A percentile compares a stretch with the other conserved stretches of the same genome.
phyloP scores from a whole-genome alignment of 768 basidiomycete genomes.

The Postia placenta region DNA sequence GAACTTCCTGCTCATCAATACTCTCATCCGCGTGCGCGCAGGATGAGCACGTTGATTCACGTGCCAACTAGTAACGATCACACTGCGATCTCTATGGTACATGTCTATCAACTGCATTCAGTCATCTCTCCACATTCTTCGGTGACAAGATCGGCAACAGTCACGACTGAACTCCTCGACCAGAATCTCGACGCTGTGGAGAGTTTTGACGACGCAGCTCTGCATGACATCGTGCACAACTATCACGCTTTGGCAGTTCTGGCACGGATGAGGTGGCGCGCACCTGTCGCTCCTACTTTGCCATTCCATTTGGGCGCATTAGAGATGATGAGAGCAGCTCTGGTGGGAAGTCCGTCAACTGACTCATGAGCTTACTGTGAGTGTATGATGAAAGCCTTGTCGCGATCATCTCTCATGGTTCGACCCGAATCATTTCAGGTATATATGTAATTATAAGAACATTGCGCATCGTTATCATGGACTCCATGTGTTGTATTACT shows the following conservation, averaged over 20 bases:
- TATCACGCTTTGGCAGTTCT: slow-evolving; percentile 68
- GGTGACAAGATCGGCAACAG: neutral
- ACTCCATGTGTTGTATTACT: too few relatives aligned
- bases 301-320: slow-evolving; percentile 75
- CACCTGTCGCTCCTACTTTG: slow-evolving; percentile 45
- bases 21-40: slow-evolving; percentile 45
- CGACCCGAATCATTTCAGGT: too few relatives aligned
- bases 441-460: too few relatives aligned
- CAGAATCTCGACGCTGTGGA: neutral
- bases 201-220: slow-evolving; percentile 23
- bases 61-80: slow-evolving; percentile 41
- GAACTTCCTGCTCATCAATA: slow-evolving; percentile 28
- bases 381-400: too few relatives aligned
- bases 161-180: neutral
- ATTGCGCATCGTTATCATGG: too few relatives aligned
- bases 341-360: neutral
- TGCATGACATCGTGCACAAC: slow-evolving; percentile 57
- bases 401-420: too few relatives aligned
- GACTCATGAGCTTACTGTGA: too few relatives aligned
- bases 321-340: slow-evolving; percentile 43
- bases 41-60: slow-evolving; percentile 54
- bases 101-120: slow-evolving; percentile 56
- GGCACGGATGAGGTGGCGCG: slow-evolving; percentile 42
- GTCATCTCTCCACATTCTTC: slow-evolving; percentile 22
- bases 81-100: slow-evolving; percentile 43